These are phyloP conservation scores for Kondoa subrosea DNA, from an alignment of 768 basidiomycete species.

Conservation along the genomic window DNA sequence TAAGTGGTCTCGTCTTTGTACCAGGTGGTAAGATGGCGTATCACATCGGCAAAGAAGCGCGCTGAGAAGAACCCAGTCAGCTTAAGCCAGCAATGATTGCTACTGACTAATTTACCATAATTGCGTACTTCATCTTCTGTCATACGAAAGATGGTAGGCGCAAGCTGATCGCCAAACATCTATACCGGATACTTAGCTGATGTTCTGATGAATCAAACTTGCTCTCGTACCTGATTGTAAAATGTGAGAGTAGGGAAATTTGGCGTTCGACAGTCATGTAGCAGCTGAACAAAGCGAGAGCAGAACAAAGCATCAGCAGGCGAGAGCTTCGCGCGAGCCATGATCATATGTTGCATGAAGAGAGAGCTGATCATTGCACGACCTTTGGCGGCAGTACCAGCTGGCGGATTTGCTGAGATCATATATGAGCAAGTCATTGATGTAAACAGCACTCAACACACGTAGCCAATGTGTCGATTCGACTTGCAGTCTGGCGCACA, in stretches of 20 bases:
- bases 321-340: constrained; percentile 78
- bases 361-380: constrained; percentile 32
- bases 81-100: too few relatives aligned
- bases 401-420: too few relatives aligned
- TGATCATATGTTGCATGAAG: constrained; percentile 71
- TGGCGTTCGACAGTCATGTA: constrained; percentile 75
- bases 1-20: constrained; percentile 45
- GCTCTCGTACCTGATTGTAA: constrained; percentile 60
- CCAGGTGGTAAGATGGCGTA: constrained; percentile 67
- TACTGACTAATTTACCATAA: constrained; percentile 47
- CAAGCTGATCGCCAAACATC: constrained; percentile 70
- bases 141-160: constrained; percentile 72
- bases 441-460: not conserved
- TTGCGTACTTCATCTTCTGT: constrained; percentile 93
- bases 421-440: too few relatives aligned
- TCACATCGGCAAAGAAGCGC: constrained; percentile 64
- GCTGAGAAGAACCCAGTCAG: constrained; percentile 37
- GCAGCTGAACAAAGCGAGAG: constrained; percentile 68
- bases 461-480: constrained; percentile 21
- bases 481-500: constrained; percentile 27
- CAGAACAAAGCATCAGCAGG: constrained; percentile 94
- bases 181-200: constrained; percentile 30
- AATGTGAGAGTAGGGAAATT: constrained; percentile 71
- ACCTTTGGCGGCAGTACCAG: constrained; percentile 18
- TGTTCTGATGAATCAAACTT: not conserved